phyloP scores from a whole-genome alignment of 2,329 filamentous ascomycete species.

The Fusarium torulosum region DNA sequence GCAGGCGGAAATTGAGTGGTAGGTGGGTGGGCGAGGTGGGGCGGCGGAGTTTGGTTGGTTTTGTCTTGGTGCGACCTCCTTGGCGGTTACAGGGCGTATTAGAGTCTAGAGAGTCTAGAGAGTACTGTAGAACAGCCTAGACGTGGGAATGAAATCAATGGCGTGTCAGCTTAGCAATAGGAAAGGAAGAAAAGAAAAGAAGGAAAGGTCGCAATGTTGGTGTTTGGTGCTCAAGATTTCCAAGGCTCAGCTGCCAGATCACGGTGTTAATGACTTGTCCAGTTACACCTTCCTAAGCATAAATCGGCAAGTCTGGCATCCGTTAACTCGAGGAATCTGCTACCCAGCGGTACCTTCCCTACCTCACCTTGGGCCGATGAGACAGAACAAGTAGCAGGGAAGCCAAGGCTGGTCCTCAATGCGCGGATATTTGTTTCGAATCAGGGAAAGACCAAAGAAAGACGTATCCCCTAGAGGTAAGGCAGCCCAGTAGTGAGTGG shows the following conservation, averaged over 20 bases:
- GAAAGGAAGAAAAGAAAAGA: not conserved
- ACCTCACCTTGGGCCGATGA: slow-evolving; percentile 30
- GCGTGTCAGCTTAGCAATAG: slow-evolving; percentile 1
- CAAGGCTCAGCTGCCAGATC: slow-evolving; percentile 3
- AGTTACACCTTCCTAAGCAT: slow-evolving; percentile 21
- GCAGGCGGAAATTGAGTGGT: slow-evolving; percentile 26
- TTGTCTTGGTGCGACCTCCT: slow-evolving; percentile 38
- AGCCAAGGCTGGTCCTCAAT: slow-evolving; percentile 21
- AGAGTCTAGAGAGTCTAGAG: not conserved
- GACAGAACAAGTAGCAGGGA: slow-evolving; percentile 37
- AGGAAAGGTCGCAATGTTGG: not conserved
- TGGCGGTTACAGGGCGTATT: slow-evolving; percentile 18
- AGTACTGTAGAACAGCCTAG: not conserved
- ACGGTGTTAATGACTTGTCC: slow-evolving; percentile 8
- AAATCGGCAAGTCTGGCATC: slow-evolving; percentile 26
- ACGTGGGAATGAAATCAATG: not conserved
- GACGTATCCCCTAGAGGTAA: slow-evolving; percentile 15
- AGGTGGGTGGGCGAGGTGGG: slow-evolving; percentile 18
- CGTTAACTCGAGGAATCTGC: slow-evolving; percentile 22
- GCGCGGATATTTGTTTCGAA: slow-evolving; percentile 36
- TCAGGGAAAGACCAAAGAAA: slow-evolving; percentile 31
- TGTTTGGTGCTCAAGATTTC: slow-evolving; percentile 8
- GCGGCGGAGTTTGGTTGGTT: slow-evolving; percentile 37
- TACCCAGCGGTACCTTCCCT: slow-evolving; percentile 19
- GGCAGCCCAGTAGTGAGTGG: slow-evolving; percentile 2